These are phyloP conservation scores for Wickerhamia fluorescens DNA, from an alignment of 805 yeast species.

Conservation along the genomic window DNA sequence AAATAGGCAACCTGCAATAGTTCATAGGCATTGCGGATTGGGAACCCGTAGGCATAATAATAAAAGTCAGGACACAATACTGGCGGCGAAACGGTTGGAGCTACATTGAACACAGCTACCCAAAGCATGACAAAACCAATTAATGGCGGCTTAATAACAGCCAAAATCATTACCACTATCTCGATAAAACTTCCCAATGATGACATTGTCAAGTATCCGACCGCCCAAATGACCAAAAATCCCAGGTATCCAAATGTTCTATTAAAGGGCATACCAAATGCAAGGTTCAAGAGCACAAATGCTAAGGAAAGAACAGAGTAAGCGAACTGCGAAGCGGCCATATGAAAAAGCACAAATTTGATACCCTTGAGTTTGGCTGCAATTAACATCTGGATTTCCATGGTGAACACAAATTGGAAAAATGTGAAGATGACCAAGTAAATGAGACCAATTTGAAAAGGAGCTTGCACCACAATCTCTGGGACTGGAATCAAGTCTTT, in stretches of 20 bases:
- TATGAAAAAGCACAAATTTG: slow-evolving; percentile 16
- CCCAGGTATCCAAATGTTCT: slow-evolving; percentile 25
- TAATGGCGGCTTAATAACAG: slow-evolving; percentile 18
- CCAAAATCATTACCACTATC: slow-evolving; percentile 15
- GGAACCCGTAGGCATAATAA: slow-evolving; percentile 24
- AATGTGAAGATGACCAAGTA: slow-evolving; percentile 27
- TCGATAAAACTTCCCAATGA: slow-evolving; percentile 27
- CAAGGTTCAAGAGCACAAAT: slow-evolving; percentile 21
- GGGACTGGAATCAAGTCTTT: slow-evolving; percentile 19
- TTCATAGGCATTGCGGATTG: slow-evolving; percentile 21
- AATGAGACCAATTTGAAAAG: slow-evolving; percentile 25
- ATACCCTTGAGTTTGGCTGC: slow-evolving; percentile 20
- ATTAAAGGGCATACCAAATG: slow-evolving; percentile 17
- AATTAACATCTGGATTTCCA: slow-evolving; percentile 19
- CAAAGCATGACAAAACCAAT: slow-evolving; percentile 21
- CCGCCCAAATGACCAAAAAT: slow-evolving; percentile 26
- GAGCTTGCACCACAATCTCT: slow-evolving; percentile 20
- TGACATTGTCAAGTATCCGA: slow-evolving; percentile 22
- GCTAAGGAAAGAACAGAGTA: slow-evolving; percentile 21
- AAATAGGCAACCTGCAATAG: slow-evolving; percentile 26
- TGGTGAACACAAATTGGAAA: slow-evolving; percentile 24
- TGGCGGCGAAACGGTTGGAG: slow-evolving; percentile 25
- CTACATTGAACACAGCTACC: slow-evolving; percentile 22
- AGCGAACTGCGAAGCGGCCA: slow-evolving; percentile 20
- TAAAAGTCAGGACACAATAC: slow-evolving; percentile 20